Evolutionary conservation across 1,139 yeast species (phyloP).

Genomic region (Magnusiomyces tetraspermus): DNA sequence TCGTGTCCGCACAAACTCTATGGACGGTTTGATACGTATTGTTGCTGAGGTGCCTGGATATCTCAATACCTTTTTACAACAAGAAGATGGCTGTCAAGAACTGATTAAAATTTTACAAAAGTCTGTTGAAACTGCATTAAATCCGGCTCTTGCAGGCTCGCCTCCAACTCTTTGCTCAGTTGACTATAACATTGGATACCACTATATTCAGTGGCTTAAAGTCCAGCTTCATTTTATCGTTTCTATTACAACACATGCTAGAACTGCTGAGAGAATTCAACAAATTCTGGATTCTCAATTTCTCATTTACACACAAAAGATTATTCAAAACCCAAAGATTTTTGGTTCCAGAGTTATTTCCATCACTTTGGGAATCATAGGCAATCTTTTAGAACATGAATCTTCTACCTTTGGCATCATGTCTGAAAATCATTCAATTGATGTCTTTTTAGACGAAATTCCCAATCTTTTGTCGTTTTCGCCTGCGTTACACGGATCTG

Average conservation of each 20-base stretch:
- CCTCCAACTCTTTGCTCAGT: constrained; percentile 48
- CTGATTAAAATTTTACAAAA: constrained; percentile 53
- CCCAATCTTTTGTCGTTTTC: constrained; percentile 47
- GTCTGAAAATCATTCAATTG: constrained; percentile 68
- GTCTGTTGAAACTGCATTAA: constrained; percentile 59
- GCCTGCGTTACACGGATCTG: constrained; percentile 47
- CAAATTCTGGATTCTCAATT: constrained; percentile 80
- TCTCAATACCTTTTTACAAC: constrained; percentile 51
- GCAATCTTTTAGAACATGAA: constrained; percentile 75
- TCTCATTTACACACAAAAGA: constrained; percentile 48
- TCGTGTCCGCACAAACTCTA: constrained; percentile 56
- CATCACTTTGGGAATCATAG: constrained; percentile 55
- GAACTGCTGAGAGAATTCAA: constrained; percentile 70
- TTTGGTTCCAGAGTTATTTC: constrained; percentile 69
- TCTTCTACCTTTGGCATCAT: constrained; percentile 82
- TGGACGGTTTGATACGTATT: constrained; percentile 51
- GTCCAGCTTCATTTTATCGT: constrained; percentile 51
- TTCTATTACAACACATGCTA: constrained; percentile 57
- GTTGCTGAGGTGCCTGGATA: constrained; percentile 42
- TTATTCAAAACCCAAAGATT: constrained; percentile 46
- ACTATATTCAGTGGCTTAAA: constrained; percentile 45
- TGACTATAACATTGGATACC: constrained; percentile 50
- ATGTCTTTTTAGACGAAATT: constrained; percentile 47
- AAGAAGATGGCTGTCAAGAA: constrained; percentile 50
- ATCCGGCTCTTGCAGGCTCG: constrained; percentile 39